Base-by-base conservation (phyloP, 371 early-diverging fungal species). In the Batrachochytrium dendrobatidis region DNA sequence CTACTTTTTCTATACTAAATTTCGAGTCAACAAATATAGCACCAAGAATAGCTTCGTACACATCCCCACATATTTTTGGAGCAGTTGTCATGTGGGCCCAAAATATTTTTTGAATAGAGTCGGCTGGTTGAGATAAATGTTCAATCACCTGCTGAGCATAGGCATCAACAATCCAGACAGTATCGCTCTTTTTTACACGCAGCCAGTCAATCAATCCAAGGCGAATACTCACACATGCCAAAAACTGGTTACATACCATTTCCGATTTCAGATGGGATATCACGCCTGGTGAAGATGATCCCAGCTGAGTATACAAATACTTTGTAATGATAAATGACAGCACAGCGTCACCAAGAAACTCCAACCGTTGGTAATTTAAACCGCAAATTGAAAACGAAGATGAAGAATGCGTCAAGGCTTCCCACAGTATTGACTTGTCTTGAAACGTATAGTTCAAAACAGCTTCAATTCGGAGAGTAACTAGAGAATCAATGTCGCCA, bases 281-380 rank as follows among this genome's bases (percentile, higher is more conserved):
- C 22, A 80, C 62, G 28, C 86, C 87, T 0, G 93, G 92, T 20
- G 70, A 66, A 15, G 80, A 78, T 12, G 70, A 60, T 4, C 76
- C 77, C 54, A 80, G 75, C 58, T 74, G 76, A 17, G 77, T 60
- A 61, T 76, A 91, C 48, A 91, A 79, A 50, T 89, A 79, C 20
- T 80, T 73, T 8, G 89, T 86, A 0, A 89, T 81, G 56, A 90
- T 72, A 64, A 85, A 90, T 60, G 91, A 92, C 20, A 96, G 66
- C 8, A 95, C 82, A 0, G 95, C 88, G 68, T 97, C 96, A n/a
- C 97, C 97, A 52, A 95, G 65, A 64, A 89, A 95, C 73, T 97
- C 96, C 1, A 97, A 76, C 3, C 96, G 86, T 71, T 96, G 89
- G 63, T 93, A 96, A 61, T 89, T 90, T 8, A 76, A 68, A 0